phyloP scores from a whole-genome alignment of 2,329 filamentous ascomycete species.

The Aspergillus sp. region DNA sequence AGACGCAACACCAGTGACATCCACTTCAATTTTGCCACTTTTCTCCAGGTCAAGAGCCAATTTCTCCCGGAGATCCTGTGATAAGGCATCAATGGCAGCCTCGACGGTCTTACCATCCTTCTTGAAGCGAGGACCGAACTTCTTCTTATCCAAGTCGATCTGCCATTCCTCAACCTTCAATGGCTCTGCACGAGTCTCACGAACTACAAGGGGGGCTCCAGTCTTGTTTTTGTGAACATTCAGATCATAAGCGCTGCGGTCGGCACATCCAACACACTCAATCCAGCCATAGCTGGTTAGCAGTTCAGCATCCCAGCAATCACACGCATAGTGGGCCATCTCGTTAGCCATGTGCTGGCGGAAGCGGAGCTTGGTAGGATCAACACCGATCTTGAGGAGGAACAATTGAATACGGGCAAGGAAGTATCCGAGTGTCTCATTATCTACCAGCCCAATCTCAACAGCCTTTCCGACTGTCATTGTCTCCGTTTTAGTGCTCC shows the following conservation, averaged over 20 bases:
- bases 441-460: constrained; percentile 78
- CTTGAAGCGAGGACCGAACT: constrained; percentile 92
- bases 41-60: constrained; percentile 71
- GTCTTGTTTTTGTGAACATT: constrained; percentile 92
- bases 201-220: constrained; percentile 78
- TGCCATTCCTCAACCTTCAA: constrained; percentile 82
- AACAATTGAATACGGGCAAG: constrained; percentile 90
- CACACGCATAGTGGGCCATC: constrained; percentile 90
- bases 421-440: constrained; percentile 98
- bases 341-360: constrained; percentile 93
- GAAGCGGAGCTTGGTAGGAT: constrained; percentile 86
- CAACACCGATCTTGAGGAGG: constrained; percentile 82
- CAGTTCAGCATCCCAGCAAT: constrained; percentile 98
- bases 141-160: constrained; percentile 87
- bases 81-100: constrained; percentile 70
- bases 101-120: constrained; percentile 88
- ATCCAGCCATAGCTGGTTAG: constrained; percentile 94
- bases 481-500: constrained; percentile 72
- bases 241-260: constrained; percentile 92
- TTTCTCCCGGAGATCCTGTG: constrained; percentile 79
- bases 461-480: constrained; percentile 86
- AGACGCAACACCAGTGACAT: constrained; percentile 65
- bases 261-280: constrained; percentile 95
- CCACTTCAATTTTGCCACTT: constrained; percentile 72
- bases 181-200: constrained; percentile 76